Conservation (phyloP, 1,284 basidiomycete genomes). For the Fomitopsis pinicola region DNA sequence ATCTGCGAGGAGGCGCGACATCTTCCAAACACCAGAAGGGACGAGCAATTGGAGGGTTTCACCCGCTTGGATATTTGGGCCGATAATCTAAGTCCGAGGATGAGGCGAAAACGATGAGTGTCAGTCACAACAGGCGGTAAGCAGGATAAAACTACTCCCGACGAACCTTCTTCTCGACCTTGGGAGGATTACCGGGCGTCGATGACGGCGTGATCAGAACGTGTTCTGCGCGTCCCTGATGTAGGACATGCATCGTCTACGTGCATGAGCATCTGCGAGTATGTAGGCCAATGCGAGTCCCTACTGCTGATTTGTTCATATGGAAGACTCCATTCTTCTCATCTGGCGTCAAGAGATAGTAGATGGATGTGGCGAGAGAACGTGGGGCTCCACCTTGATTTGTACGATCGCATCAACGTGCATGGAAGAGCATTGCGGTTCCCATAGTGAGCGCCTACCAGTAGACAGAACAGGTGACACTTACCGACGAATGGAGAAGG, state of each 20-base stretch:
- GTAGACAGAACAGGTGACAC: neutral
- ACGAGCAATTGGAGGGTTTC: constrained; percentile 43
- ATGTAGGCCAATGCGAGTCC: constrained; percentile 6
- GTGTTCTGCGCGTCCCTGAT: constrained; percentile 45
- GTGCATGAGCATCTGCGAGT: neutral
- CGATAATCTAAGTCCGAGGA: constrained; percentile 29
- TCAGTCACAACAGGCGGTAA: neutral
- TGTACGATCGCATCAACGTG: too few species aligned
- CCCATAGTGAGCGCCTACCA: neutral
- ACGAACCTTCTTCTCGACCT: constrained; percentile 34
- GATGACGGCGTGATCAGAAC: constrained; percentile 34
- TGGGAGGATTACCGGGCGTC: constrained; percentile 25
- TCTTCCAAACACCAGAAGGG: constrained; percentile 46
- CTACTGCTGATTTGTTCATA: constrained; percentile 41
- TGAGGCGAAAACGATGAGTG: neutral
- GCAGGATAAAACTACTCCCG: neutral
- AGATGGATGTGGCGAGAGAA: constrained; percentile 38
- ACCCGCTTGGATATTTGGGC: constrained; percentile 33
- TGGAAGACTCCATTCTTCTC: constrained; percentile 38
- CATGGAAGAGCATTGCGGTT: neutral
- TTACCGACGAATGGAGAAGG: constrained; percentile 37
- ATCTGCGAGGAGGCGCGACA: constrained; percentile 37
- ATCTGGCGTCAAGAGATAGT: constrained; percentile 41
- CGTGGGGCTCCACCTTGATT: constrained; percentile 25
- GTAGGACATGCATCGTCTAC: constrained; percentile 46